Evolutionary conservation across 2,329 filamentous ascomycete species (phyloP).

Genomic region (Scedosporium dehoogii): DNA sequence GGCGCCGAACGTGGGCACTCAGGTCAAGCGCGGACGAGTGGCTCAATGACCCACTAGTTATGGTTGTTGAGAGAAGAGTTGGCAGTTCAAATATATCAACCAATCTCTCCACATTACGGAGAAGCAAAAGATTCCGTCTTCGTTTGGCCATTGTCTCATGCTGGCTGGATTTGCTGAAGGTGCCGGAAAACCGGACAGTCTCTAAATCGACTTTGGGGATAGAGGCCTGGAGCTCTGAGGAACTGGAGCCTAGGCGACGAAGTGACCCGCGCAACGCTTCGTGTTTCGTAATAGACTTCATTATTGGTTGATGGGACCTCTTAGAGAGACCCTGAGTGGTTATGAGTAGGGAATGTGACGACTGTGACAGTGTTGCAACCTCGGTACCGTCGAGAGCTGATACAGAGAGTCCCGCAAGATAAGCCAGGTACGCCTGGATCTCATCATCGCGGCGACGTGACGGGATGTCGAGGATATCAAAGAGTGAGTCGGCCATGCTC

Average conservation of each 20-base stretch:
- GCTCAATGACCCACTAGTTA: slow-evolving; percentile 55
- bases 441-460: slow-evolving; percentile 32
- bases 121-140: slow-evolving; percentile 69
- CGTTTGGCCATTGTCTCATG: slow-evolving; percentile 62
- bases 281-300: slow-evolving; percentile 70
- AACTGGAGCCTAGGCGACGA: slow-evolving; percentile 57
- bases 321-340: slow-evolving; percentile 83
- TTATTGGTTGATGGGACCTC: slow-evolving; percentile 75
- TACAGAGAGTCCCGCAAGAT: slow-evolving; percentile 67
- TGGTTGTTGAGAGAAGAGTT: slow-evolving; percentile 70
- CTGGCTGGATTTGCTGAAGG: slow-evolving; percentile 66
- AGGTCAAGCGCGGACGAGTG: slow-evolving; percentile 87
- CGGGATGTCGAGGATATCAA: slow-evolving; percentile 22
- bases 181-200: slow-evolving; percentile 70
- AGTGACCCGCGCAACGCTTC: slow-evolving; percentile 62
- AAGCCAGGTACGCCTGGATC: slow-evolving; percentile 62
- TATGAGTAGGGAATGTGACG: slow-evolving; percentile 69
- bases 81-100: slow-evolving; percentile 89
- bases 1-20: slow-evolving; percentile 81
- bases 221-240: slow-evolving; percentile 55
- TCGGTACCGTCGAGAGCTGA: slow-evolving; percentile 65
- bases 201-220: slow-evolving; percentile 73
- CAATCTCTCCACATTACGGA: slow-evolving; percentile 79
- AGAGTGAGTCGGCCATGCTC: slow-evolving; percentile 26
- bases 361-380: slow-evolving; percentile 68